Evolutionary conservation across 495 filamentous ascomycete species (phyloP), one percentile per base, ranked within the genome.

Genomic region (Durotheca rogersii): DNA sequence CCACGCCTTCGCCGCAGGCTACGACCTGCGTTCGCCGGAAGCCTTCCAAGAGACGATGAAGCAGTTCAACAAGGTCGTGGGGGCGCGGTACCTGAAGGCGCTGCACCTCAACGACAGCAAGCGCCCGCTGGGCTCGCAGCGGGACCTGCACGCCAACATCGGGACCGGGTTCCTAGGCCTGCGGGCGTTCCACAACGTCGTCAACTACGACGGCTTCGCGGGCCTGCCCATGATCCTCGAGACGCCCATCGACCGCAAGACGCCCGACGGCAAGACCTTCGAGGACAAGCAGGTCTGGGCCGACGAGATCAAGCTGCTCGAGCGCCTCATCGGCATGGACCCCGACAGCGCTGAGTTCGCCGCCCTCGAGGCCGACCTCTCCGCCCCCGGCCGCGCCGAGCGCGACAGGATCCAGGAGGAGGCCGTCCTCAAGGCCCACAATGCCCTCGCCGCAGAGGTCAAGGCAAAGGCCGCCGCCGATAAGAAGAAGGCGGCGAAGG

Each of bases 41-140:
- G 80, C 89, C 0, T 97, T 93, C 70, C 71, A 77, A 29, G 65
- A 74, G 16, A 89, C 90, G 15, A 74, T 96, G 64, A 53, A 75
- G 7, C 72, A 85, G 32, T 96, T 98, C 61, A 84, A 95, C 55
- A 58, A 79, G n/a, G 71, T 87, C 11, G 83, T 98, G 14, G 93
- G 93, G 1, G 58, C 86, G 23, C 70, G 82, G 21, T 94, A 90
- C 61, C 81, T 98, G 0, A 81, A 81, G 41, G 93, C 93, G 0
- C 71, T 96, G 27, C 93, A 98, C 63, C 27, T 98, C 4, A 98
- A 98, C 62, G 93, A 98, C 66, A 89, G 84, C 65, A 96, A 96
- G 67, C 88, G 90, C 1, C 90, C 92, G 0, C 72, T 93, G 18
- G 77, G 66, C 3, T 88, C 86, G 7, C 78, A 87, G 42, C 78